Conservation (phyloP, 352 stramenopile genomes). For the Hyaloperonospora arabidopsidis region DNA sequence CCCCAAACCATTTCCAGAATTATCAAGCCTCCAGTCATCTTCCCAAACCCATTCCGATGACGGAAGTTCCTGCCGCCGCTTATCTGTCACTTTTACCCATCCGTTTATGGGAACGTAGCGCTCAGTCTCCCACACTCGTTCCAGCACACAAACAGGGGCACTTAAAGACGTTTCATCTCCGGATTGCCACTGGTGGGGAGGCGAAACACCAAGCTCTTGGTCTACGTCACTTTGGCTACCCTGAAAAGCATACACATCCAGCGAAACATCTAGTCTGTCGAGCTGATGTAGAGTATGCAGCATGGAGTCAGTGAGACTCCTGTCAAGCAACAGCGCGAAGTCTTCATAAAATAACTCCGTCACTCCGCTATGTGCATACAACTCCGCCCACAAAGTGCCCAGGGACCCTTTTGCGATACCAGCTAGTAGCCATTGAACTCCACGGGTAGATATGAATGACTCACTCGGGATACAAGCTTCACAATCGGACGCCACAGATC, state of each 20-base stretch:
- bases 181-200: slow-evolving; percentile 12
- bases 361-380: slow-evolving; percentile 35
- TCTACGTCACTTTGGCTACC: slow-evolving; percentile 40
- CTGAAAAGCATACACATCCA: slow-evolving; percentile 49
- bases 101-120: slow-evolving; percentile 66
- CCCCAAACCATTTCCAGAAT: slow-evolving; percentile 16
- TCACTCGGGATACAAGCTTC: slow-evolving; percentile 45
- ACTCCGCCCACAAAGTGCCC: slow-evolving; percentile 45
- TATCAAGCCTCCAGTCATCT: slow-evolving; percentile 60
- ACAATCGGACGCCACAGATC: slow-evolving; percentile 49
- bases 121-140: slow-evolving; percentile 67
- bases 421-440: slow-evolving; percentile 62
- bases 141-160: slow-evolving; percentile 41
- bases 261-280: slow-evolving; percentile 35
- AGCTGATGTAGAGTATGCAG: slow-evolving; percentile 43
- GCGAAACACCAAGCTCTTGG: slow-evolving; percentile 32
- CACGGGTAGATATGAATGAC: slow-evolving; percentile 59
- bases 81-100: slow-evolving; percentile 54
- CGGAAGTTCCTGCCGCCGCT: slow-evolving; percentile 49
- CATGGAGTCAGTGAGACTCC: slow-evolving; percentile 37
- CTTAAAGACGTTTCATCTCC: slow-evolving; percentile 8
- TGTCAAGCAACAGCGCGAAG: slow-evolving; percentile 39
- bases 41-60: slow-evolving; percentile 81
- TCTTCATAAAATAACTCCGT: slow-evolving; percentile 53
- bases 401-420: slow-evolving; percentile 55